phyloP scores from a whole-genome alignment of 768 basidiomycete genomes.

The Xerocomellus amylosporus region DNA sequence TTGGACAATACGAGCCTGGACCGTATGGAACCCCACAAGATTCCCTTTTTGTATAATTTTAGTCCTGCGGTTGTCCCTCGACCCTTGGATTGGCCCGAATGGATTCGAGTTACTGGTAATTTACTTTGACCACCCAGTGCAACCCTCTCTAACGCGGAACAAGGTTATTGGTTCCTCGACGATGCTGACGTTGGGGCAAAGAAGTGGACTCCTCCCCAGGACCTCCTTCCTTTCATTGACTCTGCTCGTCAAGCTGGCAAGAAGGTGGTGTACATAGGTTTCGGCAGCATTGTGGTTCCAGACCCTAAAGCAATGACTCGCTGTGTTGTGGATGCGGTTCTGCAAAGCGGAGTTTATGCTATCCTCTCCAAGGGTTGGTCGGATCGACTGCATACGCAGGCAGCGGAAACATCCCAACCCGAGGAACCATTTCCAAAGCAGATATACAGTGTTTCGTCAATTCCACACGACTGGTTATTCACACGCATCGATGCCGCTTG shows the following conservation, averaged over 20 bases:
- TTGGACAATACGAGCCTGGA: slow-evolving; percentile 84
- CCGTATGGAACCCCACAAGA: slow-evolving; percentile 96
- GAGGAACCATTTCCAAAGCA: slow-evolving; percentile 73
- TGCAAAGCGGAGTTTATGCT: slow-evolving; percentile 82
- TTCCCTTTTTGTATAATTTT: slow-evolving; percentile 98
- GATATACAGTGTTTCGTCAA: slow-evolving; percentile 80
- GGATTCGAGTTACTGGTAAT: slow-evolving; percentile 89
- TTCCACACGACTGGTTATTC: slow-evolving; percentile 98
- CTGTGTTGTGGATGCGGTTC: slow-evolving; percentile 84
- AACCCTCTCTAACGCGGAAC: slow-evolving; percentile 4
- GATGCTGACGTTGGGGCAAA: slow-evolving; percentile 85
- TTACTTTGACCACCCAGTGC: slow-evolving; percentile 5
- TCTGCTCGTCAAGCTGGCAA: slow-evolving; percentile 68
- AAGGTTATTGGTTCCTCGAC: slow-evolving; percentile 97
- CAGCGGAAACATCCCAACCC: slow-evolving; percentile 52
- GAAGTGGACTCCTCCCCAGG: slow-evolving; percentile 86
- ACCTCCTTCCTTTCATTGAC: slow-evolving; percentile 80
- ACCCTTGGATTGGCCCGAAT: slow-evolving; percentile 98
- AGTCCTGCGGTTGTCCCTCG: slow-evolving; percentile 88
- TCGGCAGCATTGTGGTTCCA: slow-evolving; percentile 95
- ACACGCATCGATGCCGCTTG: slow-evolving; percentile 92
- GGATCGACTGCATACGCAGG: slow-evolving; percentile 75
- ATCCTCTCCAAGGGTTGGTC: slow-evolving; percentile 99
- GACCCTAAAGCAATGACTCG: slow-evolving; percentile 92
- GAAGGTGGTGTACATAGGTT: slow-evolving; percentile 97